Evolutionary conservation across 805 yeast genomes (phyloP).

Genomic region (Saccharomyces mikatae): DNA sequence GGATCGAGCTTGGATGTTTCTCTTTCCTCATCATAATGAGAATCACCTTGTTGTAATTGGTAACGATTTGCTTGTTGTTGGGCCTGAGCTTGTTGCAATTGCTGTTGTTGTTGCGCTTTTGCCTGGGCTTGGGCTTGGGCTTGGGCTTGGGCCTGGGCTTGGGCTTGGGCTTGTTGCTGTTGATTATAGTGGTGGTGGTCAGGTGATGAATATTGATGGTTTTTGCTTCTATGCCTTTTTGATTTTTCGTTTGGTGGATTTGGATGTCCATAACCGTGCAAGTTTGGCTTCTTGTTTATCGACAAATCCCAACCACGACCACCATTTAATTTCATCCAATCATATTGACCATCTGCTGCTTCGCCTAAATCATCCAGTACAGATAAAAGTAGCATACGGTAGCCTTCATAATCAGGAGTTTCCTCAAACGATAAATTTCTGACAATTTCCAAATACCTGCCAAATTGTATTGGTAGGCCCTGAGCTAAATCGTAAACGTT

Average conservation of each 20-base stretch:
- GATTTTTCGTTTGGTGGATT: constrained; percentile 57
- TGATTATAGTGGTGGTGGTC: background rate
- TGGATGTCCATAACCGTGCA: constrained; percentile 95
- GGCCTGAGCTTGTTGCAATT: constrained; percentile 13
- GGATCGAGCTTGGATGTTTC: constrained; percentile 32
- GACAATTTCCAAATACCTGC: constrained; percentile 81
- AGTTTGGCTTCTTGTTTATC: constrained; percentile 82
- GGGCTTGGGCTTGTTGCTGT: constrained; percentile 5
- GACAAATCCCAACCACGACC: constrained; percentile 95
- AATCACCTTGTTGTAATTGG: constrained; percentile 25
- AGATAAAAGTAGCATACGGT: constrained; percentile 67
- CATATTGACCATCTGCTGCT: constrained; percentile 80
- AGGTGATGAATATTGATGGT: constrained; percentile 10
- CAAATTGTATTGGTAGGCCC: constrained; percentile 88
- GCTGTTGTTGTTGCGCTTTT: constrained; percentile 6
- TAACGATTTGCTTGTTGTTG: constrained; percentile 12
- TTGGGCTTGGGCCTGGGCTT: constrained; percentile 2
- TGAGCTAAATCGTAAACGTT: constrained; percentile 77
- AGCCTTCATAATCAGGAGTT: constrained; percentile 86
- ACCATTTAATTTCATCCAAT: constrained; percentile 94
- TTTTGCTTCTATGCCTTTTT: constrained; percentile 17
- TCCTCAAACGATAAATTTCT: constrained; percentile 88
- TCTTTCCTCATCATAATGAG: constrained; percentile 21
- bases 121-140: constrained; percentile 8
- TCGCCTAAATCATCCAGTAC: constrained; percentile 68